These are phyloP conservation scores for Rhododendron ferrugineum DNA, from an alignment of 148 eudicot species.

Conservation along the genomic window DNA sequence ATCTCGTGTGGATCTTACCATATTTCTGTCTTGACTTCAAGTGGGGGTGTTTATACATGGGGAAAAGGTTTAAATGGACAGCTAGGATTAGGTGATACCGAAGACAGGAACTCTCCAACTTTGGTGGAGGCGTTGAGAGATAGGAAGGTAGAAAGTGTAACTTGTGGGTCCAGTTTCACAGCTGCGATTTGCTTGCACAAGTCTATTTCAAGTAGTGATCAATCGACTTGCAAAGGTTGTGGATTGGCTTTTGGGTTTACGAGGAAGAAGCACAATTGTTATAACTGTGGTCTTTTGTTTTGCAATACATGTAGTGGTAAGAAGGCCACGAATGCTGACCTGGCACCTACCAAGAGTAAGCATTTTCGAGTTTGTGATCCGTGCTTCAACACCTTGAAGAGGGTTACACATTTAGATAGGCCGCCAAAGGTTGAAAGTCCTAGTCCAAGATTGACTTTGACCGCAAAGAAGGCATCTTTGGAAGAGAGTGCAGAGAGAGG, in stretches of 20 bases:
- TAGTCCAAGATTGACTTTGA: slow-evolving; percentile 23
- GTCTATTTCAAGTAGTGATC: slow-evolving; percentile 27
- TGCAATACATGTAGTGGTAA: slow-evolving; percentile 32
- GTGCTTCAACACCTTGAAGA: slow-evolving; percentile 23
- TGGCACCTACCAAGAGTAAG: slow-evolving; percentile 28
- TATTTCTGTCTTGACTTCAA: slow-evolving; percentile 25
- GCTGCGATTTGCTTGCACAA: slow-evolving; percentile 41
- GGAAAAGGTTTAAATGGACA: slow-evolving; percentile 43
- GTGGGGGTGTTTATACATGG: slow-evolving; percentile 35
- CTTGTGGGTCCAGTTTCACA: slow-evolving; percentile 34
- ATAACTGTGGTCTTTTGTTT: slow-evolving; percentile 36
- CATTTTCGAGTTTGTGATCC: slow-evolving; percentile 34
- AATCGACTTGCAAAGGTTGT: slow-evolving; percentile 33
- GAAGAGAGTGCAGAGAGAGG: slow-evolving; percentile 8
- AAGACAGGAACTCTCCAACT: slow-evolving; percentile 29
- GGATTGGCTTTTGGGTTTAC: slow-evolving; percentile 28
- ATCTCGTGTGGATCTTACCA: slow-evolving; percentile 34
- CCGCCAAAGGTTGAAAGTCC: slow-evolving; percentile 7
- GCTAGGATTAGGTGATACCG: slow-evolving; percentile 31
- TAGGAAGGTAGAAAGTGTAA: slow-evolving; percentile 28
- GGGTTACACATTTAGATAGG: slow-evolving; percentile 4
- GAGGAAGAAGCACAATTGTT: slow-evolving; percentile 39
- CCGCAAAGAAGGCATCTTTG: slow-evolving; percentile 1
- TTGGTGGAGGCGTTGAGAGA: slow-evolving; percentile 31
- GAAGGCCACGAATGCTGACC: slow-evolving; percentile 27